Base-by-base conservation (phyloP, 1,284 basidiomycete genomes). In the Takashimella tepidaria region DNA sequence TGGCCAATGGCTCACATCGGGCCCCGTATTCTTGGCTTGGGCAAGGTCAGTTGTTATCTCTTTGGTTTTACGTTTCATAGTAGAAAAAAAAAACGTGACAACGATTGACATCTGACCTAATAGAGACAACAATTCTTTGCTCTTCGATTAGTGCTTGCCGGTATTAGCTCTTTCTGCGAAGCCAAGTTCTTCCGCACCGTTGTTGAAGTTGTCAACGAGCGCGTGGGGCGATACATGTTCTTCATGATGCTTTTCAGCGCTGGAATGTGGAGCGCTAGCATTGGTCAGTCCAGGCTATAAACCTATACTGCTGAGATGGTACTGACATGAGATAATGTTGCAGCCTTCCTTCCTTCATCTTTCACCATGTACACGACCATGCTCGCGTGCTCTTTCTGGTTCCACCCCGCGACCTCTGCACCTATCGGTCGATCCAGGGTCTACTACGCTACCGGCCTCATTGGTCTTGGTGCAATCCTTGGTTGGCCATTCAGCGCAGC, bases 401-500 rank as follows among this genome's bases (percentile, higher is more conserved):
- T 96, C 53, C 79, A 84, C 50, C 88, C 89, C 0, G 85, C 80
- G 49, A 76, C 77, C 40, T 75, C 73, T 79, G 86, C 70, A 67
- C 70, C 58, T 75, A 76, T 50, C 79, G 88, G 53, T 84, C 85
- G 3, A 72, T 84, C 13, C 8, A 63, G 76, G 20, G 75, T 76
- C 13, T 65, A 73, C 52, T 72, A 79, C 16, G 83, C 88, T 0
- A 88, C 87, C 0, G 56, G 88, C 24, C 77, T 81, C 41, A 90
- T 93, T 68, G 90, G 89, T 1, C 71, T 85, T 3, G 93, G 91
- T 3, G 90, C 86, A 2, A 83, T 98, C 47, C 81, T 95, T 31
- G 96, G 95, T 16, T 98, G 96, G 96, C 96, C 96, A 1, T 99
- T 98, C 71, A 82, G 89, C 10, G 80, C 92, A 3, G 84, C 89